phyloP scores from a whole-genome alignment of 2,329 filamentous ascomycete genomes.

The Zopfia rhizophila region DNA sequence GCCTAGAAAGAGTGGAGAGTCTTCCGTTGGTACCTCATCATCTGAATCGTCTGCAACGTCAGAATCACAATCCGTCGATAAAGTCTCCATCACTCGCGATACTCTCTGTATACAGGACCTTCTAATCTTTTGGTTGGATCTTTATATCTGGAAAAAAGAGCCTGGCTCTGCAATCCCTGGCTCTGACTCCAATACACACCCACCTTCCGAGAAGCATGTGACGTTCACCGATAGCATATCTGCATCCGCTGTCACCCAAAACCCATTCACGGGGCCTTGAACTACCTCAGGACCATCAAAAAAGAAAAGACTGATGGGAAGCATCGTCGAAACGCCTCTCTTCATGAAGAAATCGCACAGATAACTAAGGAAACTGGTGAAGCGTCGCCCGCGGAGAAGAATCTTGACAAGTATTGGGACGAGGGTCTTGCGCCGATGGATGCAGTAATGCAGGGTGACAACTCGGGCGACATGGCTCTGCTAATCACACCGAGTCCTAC shows the following conservation, averaged over 20 bases:
- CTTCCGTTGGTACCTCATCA: no score
- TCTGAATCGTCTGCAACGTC: no score
- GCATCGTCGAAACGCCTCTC: conserved; percentile 29
- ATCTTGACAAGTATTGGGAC: conserved; percentile 26
- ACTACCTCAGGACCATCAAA: conserved; percentile 30
- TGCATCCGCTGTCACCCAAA: conserved; percentile 18
- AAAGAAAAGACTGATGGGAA: conserved; percentile 22
- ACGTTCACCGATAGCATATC: conserved; percentile 14
- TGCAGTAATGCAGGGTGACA: conserved; percentile 21
- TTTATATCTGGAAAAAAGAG: no score
- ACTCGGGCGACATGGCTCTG: conserved; percentile 30
- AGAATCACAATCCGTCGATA: no score
- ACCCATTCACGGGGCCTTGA: conserved; percentile 28
- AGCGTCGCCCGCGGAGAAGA: conserved; percentile 7
- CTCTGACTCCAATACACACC: neutral
- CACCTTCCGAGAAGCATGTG: conserved; percentile 9
- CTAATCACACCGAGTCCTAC: conserved; percentile 15
- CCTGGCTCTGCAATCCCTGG: neutral
- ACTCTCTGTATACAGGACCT: no score
- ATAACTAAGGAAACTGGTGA: conserved; percentile 22
- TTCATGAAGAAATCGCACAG: conserved; percentile 32
- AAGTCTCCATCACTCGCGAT: no score
- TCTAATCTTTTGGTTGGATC: no score
- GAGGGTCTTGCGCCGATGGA: conserved; percentile 36
- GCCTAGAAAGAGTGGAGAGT: no score